A percentile compares a stretch with the other conserved stretches of the same genome.
These are phyloP conservation scores for Colletotrichum siamense DNA, from an alignment of 2,329 filamentous ascomycete species.

Conservation along the genomic window DNA sequence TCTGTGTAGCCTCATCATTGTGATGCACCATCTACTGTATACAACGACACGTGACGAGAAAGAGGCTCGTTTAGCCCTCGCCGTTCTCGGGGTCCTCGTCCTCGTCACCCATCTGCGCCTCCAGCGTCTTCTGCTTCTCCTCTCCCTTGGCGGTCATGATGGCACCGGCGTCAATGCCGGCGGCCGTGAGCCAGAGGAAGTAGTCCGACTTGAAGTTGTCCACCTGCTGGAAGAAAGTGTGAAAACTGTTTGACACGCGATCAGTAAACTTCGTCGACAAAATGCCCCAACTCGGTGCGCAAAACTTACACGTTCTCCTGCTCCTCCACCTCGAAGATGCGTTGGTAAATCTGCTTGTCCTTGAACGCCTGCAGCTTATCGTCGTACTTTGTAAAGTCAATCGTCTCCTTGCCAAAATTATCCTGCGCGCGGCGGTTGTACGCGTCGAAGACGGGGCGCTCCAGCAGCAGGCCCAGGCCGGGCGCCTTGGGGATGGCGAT, in stretches of 20 bases:
- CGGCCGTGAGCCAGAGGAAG: slow-evolving; percentile 78
- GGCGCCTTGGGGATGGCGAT: slow-evolving; percentile 95
- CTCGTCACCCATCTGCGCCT: slow-evolving; percentile 45
- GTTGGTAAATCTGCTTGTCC: slow-evolving; percentile 86
- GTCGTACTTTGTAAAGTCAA: slow-evolving; percentile 82
- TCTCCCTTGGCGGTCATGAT: slow-evolving; percentile 47
- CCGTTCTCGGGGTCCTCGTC: slow-evolving; percentile 51
- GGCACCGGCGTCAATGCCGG: slow-evolving; percentile 67
- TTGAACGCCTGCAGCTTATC: slow-evolving; percentile 88
- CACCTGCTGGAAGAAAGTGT: slow-evolving; percentile 80
- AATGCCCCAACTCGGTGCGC: neutral
- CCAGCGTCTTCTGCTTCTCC: slow-evolving; percentile 41
- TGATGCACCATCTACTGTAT: neutral
- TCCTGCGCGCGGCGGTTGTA: slow-evolving; percentile 80
- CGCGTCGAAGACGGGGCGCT: slow-evolving; percentile 87
- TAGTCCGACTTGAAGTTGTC: slow-evolving; percentile 75
- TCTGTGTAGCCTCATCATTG: neutral
- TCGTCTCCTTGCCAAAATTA: slow-evolving; percentile 67
- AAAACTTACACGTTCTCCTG: slow-evolving; percentile 79
- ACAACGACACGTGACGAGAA: neutral
- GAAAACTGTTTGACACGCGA: slow-evolving; percentile 58
- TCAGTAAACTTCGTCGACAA: slow-evolving; percentile 15
- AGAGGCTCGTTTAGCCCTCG: slow-evolving; percentile 37
- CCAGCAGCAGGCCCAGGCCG: slow-evolving; percentile 84
- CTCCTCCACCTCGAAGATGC: slow-evolving; percentile 91